phyloP scores from a whole-genome alignment of 768 basidiomycete genomes.

The Russula lepida region DNA sequence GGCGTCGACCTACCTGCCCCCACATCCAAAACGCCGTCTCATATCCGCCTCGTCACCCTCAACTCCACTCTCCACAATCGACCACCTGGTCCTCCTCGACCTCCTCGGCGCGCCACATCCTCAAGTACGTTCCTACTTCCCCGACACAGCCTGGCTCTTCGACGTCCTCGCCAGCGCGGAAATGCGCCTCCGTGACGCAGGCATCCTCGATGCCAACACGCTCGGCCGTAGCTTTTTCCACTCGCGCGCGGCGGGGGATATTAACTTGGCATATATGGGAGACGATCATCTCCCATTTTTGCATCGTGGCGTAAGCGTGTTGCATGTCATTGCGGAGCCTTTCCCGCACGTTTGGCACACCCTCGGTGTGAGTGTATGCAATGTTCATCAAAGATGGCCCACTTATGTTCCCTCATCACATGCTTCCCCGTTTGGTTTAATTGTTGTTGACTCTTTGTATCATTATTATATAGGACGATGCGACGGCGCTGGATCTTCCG shows the following conservation, averaged over 20 bases:
- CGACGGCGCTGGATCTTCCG: conserved; percentile 69
- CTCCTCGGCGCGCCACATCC: conserved; percentile 77
- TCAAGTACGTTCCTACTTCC: conserved; percentile 68
- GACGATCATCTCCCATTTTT: conserved; percentile 96
- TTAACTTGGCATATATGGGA: conserved; percentile 54
- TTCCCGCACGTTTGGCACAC: conserved; percentile 92
- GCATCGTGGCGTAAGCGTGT: conserved; percentile 66
- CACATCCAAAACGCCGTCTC: conserved; percentile 51
- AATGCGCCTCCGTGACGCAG: conserved; percentile 54
- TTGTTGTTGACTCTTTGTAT: not conserved
- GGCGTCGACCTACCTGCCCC: conserved; percentile 57
- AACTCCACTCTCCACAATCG: conserved; percentile 70
- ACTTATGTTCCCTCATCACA: not conserved
- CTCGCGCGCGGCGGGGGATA: conserved; percentile 35
- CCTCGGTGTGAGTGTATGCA: conserved; percentile 45
- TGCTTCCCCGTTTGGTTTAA: not conserved
- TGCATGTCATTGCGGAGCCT: conserved; percentile 84
- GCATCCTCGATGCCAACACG: conserved; percentile 39
- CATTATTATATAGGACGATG: conserved; percentile 71
- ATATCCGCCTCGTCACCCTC: conserved; percentile 35
- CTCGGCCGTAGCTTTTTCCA: conserved; percentile 57
- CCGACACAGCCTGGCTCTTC: conserved; percentile 90
- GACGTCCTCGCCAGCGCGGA: conserved; percentile 71
- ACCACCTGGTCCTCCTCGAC: conserved; percentile 89
- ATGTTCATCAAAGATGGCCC: not conserved